These are phyloP conservation scores for Murraya paniculata DNA, from an alignment of 345 rosid genomes.

Conservation along the genomic window DNA sequence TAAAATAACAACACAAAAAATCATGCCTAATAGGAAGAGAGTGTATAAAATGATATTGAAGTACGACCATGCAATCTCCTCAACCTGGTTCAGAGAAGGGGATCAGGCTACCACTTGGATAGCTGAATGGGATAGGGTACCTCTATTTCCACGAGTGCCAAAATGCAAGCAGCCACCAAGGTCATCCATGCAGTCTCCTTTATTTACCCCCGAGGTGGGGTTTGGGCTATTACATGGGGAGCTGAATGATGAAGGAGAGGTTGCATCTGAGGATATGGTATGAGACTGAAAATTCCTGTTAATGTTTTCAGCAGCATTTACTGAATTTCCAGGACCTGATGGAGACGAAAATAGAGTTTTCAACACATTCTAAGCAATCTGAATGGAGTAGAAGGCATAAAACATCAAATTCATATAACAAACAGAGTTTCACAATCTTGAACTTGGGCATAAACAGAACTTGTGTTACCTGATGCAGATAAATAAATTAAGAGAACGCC, in stretches of 20 bases:
- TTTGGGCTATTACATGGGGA: conserved; percentile 35
- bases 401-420: conserved; percentile 13
- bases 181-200: conserved; percentile 38
- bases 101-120: conserved; percentile 2
- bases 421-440: background rate
- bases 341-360: conserved; percentile 45
- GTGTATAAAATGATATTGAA: background rate
- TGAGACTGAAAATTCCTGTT: conserved; percentile 50
- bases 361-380: conserved; percentile 47
- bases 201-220: conserved; percentile 42
- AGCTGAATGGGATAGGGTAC: conserved; percentile 33
- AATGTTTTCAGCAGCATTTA: conserved; percentile 40
- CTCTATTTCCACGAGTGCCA: conserved; percentile 76
- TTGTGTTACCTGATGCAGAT: conserved; percentile 78
- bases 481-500: conserved; percentile 79
- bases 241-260: conserved; percentile 38
- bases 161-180: conserved; percentile 55
- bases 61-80: background rate
- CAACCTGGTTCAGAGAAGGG: background rate
- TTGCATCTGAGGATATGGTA: conserved; percentile 42
- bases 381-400: conserved; percentile 24
- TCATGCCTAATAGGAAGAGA: background rate
- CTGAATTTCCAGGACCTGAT: conserved; percentile 43
- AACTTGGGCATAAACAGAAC: conserved; percentile 10
- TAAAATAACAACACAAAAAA: background rate